These are phyloP conservation scores for Blepharisma japonicum DNA, from an alignment of 73 alveolate species.

Conservation along the genomic window DNA sequence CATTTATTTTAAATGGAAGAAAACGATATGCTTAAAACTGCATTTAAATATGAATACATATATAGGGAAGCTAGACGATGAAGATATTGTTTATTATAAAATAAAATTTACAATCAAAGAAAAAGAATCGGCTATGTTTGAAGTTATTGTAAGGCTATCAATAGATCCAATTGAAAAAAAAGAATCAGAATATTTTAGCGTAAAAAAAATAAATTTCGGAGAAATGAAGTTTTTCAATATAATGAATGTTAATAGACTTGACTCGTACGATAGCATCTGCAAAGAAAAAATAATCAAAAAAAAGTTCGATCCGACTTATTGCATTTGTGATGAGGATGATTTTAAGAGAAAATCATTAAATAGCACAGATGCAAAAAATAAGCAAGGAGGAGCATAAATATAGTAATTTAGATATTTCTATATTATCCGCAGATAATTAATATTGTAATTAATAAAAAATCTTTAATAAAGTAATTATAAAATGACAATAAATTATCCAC, in stretches of 20 bases:
- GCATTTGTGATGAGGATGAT: conserved; percentile 17
- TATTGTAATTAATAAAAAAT: background rate
- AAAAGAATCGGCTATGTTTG: conserved; percentile 12
- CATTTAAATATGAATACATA: background rate
- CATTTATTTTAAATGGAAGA: background rate
- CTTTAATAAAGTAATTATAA: background rate
- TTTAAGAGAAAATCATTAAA: no score
- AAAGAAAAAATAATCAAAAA: background rate
- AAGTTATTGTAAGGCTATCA: background rate
- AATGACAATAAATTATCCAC: no score
- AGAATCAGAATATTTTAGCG: background rate
- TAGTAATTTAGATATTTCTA: background rate
- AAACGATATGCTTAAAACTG: background rate
- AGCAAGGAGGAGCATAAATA: no score
- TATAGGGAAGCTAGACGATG: background rate
- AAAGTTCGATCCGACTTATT: conserved; percentile 16
- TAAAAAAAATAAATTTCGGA: background rate
- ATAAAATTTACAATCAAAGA: background rate
- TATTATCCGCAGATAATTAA: background rate
- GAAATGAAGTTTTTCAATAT: background rate
- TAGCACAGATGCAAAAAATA: no score
- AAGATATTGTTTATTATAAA: background rate
- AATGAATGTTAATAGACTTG: conserved; percentile 23
- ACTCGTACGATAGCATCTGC: conserved; percentile 23
- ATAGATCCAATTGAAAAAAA: background rate